Percentiles rank a stretch among this genome's conserved stretches.
Conservation (phyloP, 108 stramenopile genomes). For the Fragilariopsis cylindrus region DNA sequence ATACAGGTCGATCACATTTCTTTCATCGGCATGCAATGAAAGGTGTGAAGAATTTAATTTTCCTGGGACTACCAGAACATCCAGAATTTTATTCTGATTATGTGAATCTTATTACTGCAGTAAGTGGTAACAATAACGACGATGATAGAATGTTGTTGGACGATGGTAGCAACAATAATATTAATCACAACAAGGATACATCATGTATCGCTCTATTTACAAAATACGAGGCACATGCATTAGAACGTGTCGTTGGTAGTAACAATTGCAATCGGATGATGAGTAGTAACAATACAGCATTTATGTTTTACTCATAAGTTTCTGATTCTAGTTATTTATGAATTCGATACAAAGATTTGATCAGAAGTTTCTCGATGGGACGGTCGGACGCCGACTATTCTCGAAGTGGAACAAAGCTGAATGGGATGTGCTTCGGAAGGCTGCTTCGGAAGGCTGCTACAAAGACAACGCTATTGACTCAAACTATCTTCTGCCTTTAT, state of each 20-base stretch:
- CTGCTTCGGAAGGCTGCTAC: no score
- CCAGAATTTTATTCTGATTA: conserved; percentile 89
- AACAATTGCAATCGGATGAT: conserved; percentile 69
- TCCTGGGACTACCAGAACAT: conserved; percentile 93
- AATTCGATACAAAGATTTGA: no score
- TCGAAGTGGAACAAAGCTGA: no score
- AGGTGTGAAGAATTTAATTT: conserved; percentile 86
- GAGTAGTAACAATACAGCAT: conserved; percentile 66
- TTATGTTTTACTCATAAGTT: conserved; percentile 56
- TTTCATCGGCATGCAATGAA: conserved; percentile 89
- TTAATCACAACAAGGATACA: conserved; percentile 25
- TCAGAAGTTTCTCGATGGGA: no score
- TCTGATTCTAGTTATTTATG: no score
- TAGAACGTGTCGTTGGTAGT: conserved; percentile 91
- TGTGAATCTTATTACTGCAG: conserved; percentile 67
- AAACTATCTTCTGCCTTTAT: no score
- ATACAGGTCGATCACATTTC: conserved; percentile 94
- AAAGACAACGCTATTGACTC: no score
- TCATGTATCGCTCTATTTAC: conserved; percentile 84
- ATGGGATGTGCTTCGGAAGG: no score
- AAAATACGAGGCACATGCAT: conserved; percentile 85
- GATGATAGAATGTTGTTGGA: conserved; percentile 16
- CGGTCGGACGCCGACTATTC: no score
- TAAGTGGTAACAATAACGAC: conserved; percentile 5
- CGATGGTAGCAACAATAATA: conserved; percentile 29